Evolutionary conservation across 176 grass and related monocot genomes (phyloP), one percentile per base, ranked within the genome.

Genomic region (Areca catechu): DNA sequence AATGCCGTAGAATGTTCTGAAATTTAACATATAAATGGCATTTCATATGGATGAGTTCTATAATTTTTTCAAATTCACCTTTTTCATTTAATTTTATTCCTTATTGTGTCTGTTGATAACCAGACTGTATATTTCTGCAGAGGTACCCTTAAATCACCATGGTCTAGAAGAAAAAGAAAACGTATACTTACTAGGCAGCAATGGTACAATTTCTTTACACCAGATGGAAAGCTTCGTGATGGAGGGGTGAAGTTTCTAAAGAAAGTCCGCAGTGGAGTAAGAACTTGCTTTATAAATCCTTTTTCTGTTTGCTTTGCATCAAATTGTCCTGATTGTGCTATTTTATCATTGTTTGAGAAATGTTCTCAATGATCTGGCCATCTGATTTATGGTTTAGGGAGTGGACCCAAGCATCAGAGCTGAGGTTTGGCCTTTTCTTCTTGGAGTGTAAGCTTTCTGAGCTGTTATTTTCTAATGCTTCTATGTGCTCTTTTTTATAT

Each of bases 401-500:
- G 72, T 98, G 51, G 81, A 89, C 48, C 76, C 73, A 54, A 85
- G 73, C 65, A 85, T 89, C 66, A 80, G 94, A 76, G 63, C 88
- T 7, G 75, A 79, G 49, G 84, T 93, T 50, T 89, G 94, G 94
- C 88, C 94, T 20, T 98, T 98, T 70, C 81, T 98, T 60, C 79
- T 93, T 15, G 84, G 81, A 85, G 72, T 86, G 94, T 98, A 81
- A 89, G 86, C 72, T 70, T 19, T 77, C 50, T 69, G 12, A 5
- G 53, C 5, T 78, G 17, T 54, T 19, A 49, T 70, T 20, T 51
- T 1, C 16, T 16, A 20, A 48, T 51, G 12, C 57, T 56, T 27
- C 24, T 20, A 1, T 43, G 25, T 47, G 19, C 71, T 72, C 50
- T 63, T 43, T 56, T 20, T 61, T 68, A 22, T 51, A 1, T 43